Base-by-base conservation (phyloP, 164 flowering plant genomes). In the Stephania cephalantha region DNA sequence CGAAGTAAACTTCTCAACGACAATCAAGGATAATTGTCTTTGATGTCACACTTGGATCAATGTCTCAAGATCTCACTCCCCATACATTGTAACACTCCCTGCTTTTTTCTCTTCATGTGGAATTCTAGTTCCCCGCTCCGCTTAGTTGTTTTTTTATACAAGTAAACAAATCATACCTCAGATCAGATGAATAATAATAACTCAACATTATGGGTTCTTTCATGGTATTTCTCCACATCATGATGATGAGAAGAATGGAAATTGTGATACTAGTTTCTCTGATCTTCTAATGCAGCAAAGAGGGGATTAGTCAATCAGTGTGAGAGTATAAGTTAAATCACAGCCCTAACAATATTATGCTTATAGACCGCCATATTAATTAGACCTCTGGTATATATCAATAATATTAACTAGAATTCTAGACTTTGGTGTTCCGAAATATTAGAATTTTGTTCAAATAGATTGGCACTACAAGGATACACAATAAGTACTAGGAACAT, bases 1-100 rank as follows among this genome's bases (percentile, higher is more conserved):
- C 82, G 77, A 81, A n/a, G 42, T 69, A 73, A 25, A 71, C 50
- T 29, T 25, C 63, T 50, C 63, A 0, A 10, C 52, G 8, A 15
- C 15, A 25, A 61, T 7, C 31, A 42, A 63, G 68, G 18, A 63
- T 42, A n/a, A 46, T 2, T 44, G 17, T 45, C 13, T 61, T 35
- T 42, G 52, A 61, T 42, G 1, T 58, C 42, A 31, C 42, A 31
- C 44, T 61, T 46, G 46, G 68, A 63, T 35, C 42, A 35, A 35
- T 73, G 68, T 67, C 35, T 31, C 52, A 55, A 50, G 12, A 17
- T 7, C 20, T 72, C 42, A 29, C 46, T 72, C 13, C 44, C 67
- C 74, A 50, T 6, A 18, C 13, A 18, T 55, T 9, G 63, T 55
- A 35, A 35, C 11, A 15, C 11, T 17, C 63, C 63, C 63, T 55